Evolutionary conservation across 1,139 yeast genomes (phyloP).

Genomic region (Geotrichum klebahnii): DNA sequence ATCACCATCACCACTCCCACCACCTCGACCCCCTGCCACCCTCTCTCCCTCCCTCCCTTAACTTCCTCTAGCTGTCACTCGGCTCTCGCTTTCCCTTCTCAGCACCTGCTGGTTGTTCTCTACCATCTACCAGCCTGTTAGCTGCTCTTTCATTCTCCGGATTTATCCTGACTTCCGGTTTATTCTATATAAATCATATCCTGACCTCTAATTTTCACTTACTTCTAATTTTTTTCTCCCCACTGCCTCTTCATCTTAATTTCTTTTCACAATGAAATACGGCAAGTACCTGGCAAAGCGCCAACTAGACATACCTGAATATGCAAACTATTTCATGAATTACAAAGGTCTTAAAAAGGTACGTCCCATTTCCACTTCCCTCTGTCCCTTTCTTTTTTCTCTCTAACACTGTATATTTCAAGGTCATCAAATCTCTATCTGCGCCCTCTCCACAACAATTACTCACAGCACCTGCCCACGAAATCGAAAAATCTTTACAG

Average conservation of each 20-base stretch:
- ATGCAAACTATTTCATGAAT: slow-evolving; percentile 87
- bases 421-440: slow-evolving; percentile 44
- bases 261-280: slow-evolving; percentile 68
- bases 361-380: slow-evolving; percentile 28
- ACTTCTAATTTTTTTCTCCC: not conserved
- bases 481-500: slow-evolving; percentile 59
- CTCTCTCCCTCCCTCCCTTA: not conserved
- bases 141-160: too few relatives aligned
- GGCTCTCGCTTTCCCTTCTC: not conserved
- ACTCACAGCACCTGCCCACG: slow-evolving; percentile 30
- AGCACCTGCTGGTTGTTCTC: not conserved
- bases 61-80: not conserved
- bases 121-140: not conserved
- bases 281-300: slow-evolving; percentile 93
- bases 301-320: slow-evolving; percentile 91
- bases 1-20: not conserved
- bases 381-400: not conserved
- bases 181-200: not conserved
- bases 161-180: too few relatives aligned
- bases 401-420: slow-evolving; percentile 6
- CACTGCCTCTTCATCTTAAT: not conserved
- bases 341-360: slow-evolving; percentile 83
- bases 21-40: not conserved
- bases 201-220: not conserved
- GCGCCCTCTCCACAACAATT: slow-evolving; percentile 31